These are phyloP conservation scores for Xylaria polymorpha DNA, from an alignment of 2,329 filamentous ascomycete species.

Conservation along the genomic window DNA sequence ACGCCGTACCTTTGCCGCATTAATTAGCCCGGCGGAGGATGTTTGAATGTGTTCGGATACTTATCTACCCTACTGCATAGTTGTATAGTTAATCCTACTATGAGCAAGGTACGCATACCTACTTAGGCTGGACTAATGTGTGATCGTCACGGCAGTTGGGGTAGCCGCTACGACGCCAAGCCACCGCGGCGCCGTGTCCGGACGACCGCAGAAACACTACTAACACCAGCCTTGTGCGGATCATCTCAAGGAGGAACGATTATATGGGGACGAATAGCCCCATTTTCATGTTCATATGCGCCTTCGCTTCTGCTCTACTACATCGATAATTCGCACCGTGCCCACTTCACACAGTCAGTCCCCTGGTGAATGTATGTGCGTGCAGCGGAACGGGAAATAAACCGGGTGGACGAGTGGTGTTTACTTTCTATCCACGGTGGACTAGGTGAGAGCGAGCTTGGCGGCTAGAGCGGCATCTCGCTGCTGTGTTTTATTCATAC, in stretches of 20 bases:
- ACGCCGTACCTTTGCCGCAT: background rate
- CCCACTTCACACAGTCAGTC: background rate
- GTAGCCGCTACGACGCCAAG: slow-evolving; percentile 21
- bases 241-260: background rate
- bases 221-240: background rate
- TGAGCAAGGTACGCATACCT: background rate
- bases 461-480: background rate
- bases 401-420: background rate
- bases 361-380: background rate
- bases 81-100: background rate
- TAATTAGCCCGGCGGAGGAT: background rate
- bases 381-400: background rate
- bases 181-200: slow-evolving; percentile 7
- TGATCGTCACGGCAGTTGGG: slow-evolving; percentile 19
- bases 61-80: background rate
- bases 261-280: background rate
- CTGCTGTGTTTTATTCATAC: background rate
- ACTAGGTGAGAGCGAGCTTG: background rate
- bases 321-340: background rate
- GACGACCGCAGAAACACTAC: background rate
- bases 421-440: background rate
- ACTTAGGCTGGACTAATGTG: background rate
- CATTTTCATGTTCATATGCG: background rate
- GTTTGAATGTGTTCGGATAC: background rate
- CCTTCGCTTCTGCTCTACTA: background rate